Conservation (phyloP, 306 rosid species). For the apple (Malus domestica) region ASM211411v1 NC_041797.1:15499501-15500000, state of each 20-base stretch:
- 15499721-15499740: slow-evolving; percentile 74
- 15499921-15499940: neutral
- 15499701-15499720: slow-evolving; percentile 53
- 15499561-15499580: slow-evolving; percentile 61
- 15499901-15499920: neutral
- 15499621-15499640: slow-evolving; percentile 51
- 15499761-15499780: slow-evolving; percentile 41
- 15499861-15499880: neutral
- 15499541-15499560: slow-evolving; percentile 57
- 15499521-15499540: slow-evolving; percentile 59
- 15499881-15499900: slow-evolving; percentile 16
- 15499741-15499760: slow-evolving; percentile 67
- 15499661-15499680: slow-evolving; percentile 49
- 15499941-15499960: neutral
- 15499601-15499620: slow-evolving; percentile 51
- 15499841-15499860: slow-evolving; percentile 19
- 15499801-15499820: neutral
- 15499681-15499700: slow-evolving; percentile 12
- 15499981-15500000: neutral
- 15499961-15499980: neutral
- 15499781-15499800: slow-evolving; percentile 45
- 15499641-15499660: slow-evolving; percentile 36
- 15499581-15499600: slow-evolving; percentile 53
- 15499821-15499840: neutral
- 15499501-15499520: slow-evolving; percentile 8